A percentile compares a stretch with the other conserved stretches of the same genome.
Conservation (phyloP, 164 flowering plant genomes). For the Stephania japonica region DNA sequence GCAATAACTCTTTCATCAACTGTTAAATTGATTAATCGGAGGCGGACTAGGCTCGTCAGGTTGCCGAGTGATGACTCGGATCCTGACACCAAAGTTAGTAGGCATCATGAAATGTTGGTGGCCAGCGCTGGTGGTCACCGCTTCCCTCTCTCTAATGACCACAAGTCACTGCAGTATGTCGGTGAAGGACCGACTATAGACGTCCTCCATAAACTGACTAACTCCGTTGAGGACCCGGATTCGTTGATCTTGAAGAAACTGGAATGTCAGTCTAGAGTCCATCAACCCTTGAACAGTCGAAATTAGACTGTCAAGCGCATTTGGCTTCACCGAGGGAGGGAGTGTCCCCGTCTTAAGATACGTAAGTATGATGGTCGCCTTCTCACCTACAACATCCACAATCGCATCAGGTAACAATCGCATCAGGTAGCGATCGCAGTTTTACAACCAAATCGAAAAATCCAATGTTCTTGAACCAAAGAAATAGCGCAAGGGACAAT, state of each 20-base stretch:
- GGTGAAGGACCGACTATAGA: neutral
- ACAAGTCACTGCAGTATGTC: neutral
- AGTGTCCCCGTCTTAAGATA: neutral
- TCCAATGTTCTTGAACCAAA: neutral
- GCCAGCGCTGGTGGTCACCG: too few species aligned
- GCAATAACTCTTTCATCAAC: too few species aligned
- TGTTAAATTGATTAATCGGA: too few species aligned
- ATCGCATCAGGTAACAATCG: neutral
- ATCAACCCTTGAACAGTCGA: neutral
- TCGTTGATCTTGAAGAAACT: neutral
- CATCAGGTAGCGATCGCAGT: neutral
- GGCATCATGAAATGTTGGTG: too few species aligned
- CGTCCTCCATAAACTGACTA: neutral
- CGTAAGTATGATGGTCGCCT: neutral
- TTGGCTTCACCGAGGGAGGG: neutral
- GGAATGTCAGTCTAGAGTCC: neutral
- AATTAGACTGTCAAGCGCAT: neutral
- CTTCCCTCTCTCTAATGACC: neutral
- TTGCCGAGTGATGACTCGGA: too few species aligned
- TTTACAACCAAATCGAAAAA: neutral
- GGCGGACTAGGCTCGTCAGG: too few species aligned
- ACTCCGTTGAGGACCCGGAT: neutral
- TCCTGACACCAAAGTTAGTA: too few species aligned
- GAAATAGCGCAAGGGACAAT: neutral
- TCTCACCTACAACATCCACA: neutral